Evolutionary conservation across 1,139 yeast genomes (phyloP), one percentile per base, ranked within the genome.

Genomic region (Suhomyces maxii): DNA sequence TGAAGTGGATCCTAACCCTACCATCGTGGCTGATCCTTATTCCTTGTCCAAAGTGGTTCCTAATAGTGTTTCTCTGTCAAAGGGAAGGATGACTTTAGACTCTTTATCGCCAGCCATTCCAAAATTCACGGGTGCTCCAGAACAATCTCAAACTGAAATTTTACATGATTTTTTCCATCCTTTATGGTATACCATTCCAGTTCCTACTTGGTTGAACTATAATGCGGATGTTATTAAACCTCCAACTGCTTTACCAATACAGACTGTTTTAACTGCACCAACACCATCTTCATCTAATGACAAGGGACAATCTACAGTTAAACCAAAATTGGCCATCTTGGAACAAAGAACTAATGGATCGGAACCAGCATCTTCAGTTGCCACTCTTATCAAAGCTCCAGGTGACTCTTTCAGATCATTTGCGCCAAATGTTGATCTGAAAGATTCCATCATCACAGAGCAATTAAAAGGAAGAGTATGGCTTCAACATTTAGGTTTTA

Each of bases 81-180:
- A 56, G 13, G 60, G 64, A 10, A 52, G 54, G n/a, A 54, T 77
- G 54, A 68, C 79, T 41, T 62, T 83, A 53, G 86, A 82, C 38
- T 67, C 75, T 31, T 68, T 84, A 42, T 78, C 86, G 2, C 83
- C 56, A 52, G 63, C 64, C 8, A 66, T 70, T 35, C 60, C 72
- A 12, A 70, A 79, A 45, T 76, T 84, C 18, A 86, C 88, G 8
- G 79, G 82, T 48, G 65, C 68, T 13, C 88, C 91, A 3, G 79
- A 84, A 2, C 63, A 76, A 28, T 78, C 82, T 7, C 84, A 89
- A 2, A 78, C 88, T 1, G 88, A 85, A 53, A 78, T 89, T 47
- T 71, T 89, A 65, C 77, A 80, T 42, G 82, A 80, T 47, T 87
- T 88, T 60, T 76, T 86, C 56, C 96, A 90, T 63, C 97, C 97